Conservation (phyloP, 805 yeast genomes). For the Zygosaccharomyces gambellarensis region DNA sequence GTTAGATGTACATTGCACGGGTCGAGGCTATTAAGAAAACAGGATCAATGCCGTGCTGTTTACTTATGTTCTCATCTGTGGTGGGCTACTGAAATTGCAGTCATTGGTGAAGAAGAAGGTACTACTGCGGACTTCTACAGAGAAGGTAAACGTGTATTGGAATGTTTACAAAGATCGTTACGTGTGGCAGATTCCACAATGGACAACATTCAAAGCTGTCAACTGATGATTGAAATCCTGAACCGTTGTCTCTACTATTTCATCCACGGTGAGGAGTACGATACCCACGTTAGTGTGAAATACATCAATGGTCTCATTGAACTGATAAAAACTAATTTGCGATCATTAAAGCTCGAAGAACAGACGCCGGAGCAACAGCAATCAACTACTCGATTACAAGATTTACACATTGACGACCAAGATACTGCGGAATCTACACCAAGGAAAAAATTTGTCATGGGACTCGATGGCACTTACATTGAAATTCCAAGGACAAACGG, state of each 20-base stretch:
- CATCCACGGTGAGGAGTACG: slow-evolving; percentile 36
- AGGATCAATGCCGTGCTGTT: slow-evolving; percentile 89
- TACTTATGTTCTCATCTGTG: slow-evolving; percentile 85
- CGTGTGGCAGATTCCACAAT: slow-evolving; percentile 92
- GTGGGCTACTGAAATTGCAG: slow-evolving; percentile 76
- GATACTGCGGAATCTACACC: slow-evolving; percentile 22
- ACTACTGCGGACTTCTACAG: slow-evolving; percentile 38
- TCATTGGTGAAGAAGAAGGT: slow-evolving; percentile 43
- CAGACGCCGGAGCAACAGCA: slow-evolving; percentile 6
- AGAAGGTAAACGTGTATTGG: slow-evolving; percentile 72
- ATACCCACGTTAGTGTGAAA: slow-evolving; percentile 52
- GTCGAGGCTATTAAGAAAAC: slow-evolving; percentile 80
- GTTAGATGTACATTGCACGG: slow-evolving; percentile 85
- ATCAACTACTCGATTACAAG: slow-evolving; percentile 6
- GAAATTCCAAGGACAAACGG: slow-evolving; percentile 16
- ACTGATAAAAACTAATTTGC: slow-evolving; percentile 61
- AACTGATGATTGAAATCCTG: slow-evolving; percentile 83
- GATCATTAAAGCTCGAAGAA: slow-evolving; percentile 37
- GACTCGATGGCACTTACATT: slow-evolving; percentile 29
- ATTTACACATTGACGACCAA: slow-evolving; percentile 12
- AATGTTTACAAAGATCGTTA: slow-evolving; percentile 82
- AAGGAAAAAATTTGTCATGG: slow-evolving; percentile 19
- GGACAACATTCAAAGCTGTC: slow-evolving; percentile 61
- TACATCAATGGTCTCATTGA: slow-evolving; percentile 85
- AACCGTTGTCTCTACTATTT: slow-evolving; percentile 82